Evolutionary conservation across 1,284 basidiomycete genomes (phyloP).

Genomic region (Moesziomyces antarcticus): DNA sequence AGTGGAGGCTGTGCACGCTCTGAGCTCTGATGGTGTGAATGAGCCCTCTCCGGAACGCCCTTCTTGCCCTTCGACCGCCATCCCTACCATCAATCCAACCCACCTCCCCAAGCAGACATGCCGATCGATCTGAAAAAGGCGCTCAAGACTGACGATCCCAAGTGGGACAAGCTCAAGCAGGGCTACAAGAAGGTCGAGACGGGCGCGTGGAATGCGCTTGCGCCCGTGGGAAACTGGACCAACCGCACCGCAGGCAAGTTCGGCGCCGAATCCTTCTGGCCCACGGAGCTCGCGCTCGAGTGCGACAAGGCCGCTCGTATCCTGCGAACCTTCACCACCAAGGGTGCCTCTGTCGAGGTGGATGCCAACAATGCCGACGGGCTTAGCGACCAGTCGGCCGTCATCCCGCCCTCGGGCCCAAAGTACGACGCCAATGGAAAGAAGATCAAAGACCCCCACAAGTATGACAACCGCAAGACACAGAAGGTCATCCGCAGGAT

Average conservation of each 20-base stretch:
- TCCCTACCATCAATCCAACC: neutral
- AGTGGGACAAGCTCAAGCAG: constrained; percentile 51
- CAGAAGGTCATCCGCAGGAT: constrained; percentile 67
- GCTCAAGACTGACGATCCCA: constrained; percentile 46
- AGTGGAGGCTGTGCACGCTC: constrained; percentile 23
- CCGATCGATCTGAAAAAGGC: constrained; percentile 43
- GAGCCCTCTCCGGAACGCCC: neutral
- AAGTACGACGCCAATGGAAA: constrained; percentile 39
- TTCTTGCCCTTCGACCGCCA: neutral
- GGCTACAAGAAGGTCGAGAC: constrained; percentile 60
- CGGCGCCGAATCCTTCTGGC: constrained; percentile 64
- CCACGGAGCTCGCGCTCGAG: constrained; percentile 54
- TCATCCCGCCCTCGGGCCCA: constrained; percentile 27
- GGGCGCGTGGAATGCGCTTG: constrained; percentile 50
- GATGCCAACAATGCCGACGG: constrained; percentile 38
- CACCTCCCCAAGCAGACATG: constrained; percentile 6
- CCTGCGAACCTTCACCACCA: constrained; percentile 57
- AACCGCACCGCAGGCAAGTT: constrained; percentile 52
- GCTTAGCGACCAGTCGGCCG: constrained; percentile 26
- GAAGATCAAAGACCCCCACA: constrained; percentile 47
- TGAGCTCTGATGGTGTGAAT: too few relatives aligned
- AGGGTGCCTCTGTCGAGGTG: constrained; percentile 51
- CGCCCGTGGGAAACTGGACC: constrained; percentile 50
- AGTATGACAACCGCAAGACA: constrained; percentile 61
- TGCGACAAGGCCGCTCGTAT: constrained; percentile 64